Base-by-base conservation (phyloP, 2,329 filamentous ascomycete species). In the Apiospora kogelbergensis region DNA sequence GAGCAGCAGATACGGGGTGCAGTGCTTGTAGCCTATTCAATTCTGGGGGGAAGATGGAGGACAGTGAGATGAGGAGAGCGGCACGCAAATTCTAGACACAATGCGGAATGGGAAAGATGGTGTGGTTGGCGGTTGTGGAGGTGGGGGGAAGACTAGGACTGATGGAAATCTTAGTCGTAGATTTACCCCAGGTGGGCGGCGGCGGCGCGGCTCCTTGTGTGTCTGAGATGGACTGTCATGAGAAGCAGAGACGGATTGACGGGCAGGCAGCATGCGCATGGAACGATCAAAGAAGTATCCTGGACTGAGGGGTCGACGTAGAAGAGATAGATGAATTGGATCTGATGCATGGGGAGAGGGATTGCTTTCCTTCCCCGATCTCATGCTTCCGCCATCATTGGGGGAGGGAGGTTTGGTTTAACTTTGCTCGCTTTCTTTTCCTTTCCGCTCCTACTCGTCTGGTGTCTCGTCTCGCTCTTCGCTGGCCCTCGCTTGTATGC, bases 121-220 rank as follows among this genome's bases (percentile, higher is more conserved):
- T 65, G 40, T 65, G 63, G 63, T 65, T 65, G 63, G 53, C 30
- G 26, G 48, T 37, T n/a, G 53, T 60, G 53, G 53, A 60, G 53
- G 53, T 60, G 53, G 53, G 53, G 53, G 53, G 53, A 60, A 9
- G 53, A 60, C 53, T 37, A 60, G 30, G 53, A 60, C 53, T 60
- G 53, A 60, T 60, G 53, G 53, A 37, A 60, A 60, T 60, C 30
- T 37, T 37, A 33, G 20, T 11, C 17, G 53, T 60, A 37, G 53
- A 60, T 60, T 60, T 60, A 33, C 53, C 53, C 53, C 30, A 60
- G 30, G 48, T 26, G n/a, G 44, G 44, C 44, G 45, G 20, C 20
- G 46, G 46, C 46, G 48, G 53, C 53, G 46, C 46, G 48, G 53
- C 53, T 60, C 53, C 53, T 60, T 10, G 53, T 37, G 6, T 41